These are phyloP conservation scores for Endogone sp. DNA, from an alignment of 192 early-diverging fungal species.

Conservation along the genomic window DNA sequence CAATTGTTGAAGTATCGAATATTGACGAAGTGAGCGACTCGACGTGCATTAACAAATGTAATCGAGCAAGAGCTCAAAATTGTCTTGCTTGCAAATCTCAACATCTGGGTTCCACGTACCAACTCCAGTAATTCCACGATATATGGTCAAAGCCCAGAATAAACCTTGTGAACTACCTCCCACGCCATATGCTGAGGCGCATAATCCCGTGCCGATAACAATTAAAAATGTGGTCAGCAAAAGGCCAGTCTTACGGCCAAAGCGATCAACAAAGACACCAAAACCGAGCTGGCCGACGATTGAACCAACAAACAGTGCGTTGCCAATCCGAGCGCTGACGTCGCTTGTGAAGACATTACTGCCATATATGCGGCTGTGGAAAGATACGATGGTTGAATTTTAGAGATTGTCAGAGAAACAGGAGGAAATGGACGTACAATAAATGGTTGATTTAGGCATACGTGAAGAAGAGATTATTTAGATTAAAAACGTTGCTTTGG, in stretches of 20 bases:
- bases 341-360: constrained; percentile 26
- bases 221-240: constrained; percentile 42
- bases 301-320: constrained; percentile 48
- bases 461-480: constrained; percentile 40
- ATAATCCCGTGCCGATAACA: constrained; percentile 39
- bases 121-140: constrained; percentile 40
- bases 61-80: background rate
- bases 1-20: too few species aligned
- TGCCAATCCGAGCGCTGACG: constrained; percentile 34
- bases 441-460: too few species aligned
- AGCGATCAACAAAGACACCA: constrained; percentile 44
- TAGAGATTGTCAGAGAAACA: too few species aligned
- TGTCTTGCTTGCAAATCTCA: too few species aligned
- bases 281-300: constrained; percentile 51
- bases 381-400: too few species aligned
- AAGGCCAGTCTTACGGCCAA: constrained; percentile 51
- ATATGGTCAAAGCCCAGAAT: constrained; percentile 43
- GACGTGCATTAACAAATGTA: background rate
- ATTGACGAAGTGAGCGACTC: too few species aligned
- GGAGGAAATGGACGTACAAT: too few species aligned
- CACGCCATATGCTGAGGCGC: constrained; percentile 35
- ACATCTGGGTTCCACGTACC: too few species aligned
- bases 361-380: too few species aligned
- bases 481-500: constrained; percentile 47
- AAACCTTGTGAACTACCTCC: constrained; percentile 31